Conservation (phyloP, 73 alveolate genomes). For the Paramecium sexaurelia region DNA sequence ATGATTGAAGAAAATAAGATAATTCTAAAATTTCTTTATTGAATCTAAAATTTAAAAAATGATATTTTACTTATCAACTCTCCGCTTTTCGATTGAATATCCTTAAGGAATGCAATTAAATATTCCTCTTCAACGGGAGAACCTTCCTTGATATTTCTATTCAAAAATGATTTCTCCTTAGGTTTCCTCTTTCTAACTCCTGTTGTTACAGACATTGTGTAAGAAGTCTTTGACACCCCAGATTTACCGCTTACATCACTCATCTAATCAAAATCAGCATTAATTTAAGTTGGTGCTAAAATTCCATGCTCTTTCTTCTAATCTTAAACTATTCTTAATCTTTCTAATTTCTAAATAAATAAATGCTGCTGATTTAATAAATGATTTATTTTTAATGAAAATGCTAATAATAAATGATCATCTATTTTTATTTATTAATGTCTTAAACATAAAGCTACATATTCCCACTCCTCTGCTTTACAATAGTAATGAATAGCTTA, state of each 20-base stretch:
- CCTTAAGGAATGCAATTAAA: conserved; percentile 49
- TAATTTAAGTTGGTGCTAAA: conserved; percentile 7
- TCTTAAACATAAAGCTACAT: conserved; percentile 47
- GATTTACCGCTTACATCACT: conserved; percentile 50
- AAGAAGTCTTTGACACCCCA: conserved; percentile 22
- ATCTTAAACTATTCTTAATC: conserved; percentile 14
- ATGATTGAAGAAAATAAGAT: conserved; percentile 49
- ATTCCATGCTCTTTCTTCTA: conserved; percentile 17
- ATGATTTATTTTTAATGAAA: background rate
- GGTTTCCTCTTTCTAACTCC: conserved; percentile 64
- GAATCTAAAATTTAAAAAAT: background rate
- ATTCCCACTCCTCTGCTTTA: conserved; percentile 56
- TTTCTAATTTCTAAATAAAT: conserved; percentile 16
- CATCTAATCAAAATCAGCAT: conserved; percentile 45
- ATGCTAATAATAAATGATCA: conserved; percentile 25
- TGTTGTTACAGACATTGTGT: conserved; percentile 63
- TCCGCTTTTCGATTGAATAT: conserved; percentile 18
- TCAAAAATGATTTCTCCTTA: conserved; percentile 58
- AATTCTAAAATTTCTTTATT: conserved; percentile 41
- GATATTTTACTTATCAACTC: conserved; percentile 1
- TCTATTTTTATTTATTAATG: background rate
- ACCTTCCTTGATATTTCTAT: conserved; percentile 64
- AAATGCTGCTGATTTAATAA: background rate
- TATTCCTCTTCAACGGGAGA: conserved; percentile 69
- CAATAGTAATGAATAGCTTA: conserved; percentile 58